Base-by-base conservation (phyloP, 2,329 filamentous ascomycete genomes). In the Colletotrichum aenigma region DNA sequence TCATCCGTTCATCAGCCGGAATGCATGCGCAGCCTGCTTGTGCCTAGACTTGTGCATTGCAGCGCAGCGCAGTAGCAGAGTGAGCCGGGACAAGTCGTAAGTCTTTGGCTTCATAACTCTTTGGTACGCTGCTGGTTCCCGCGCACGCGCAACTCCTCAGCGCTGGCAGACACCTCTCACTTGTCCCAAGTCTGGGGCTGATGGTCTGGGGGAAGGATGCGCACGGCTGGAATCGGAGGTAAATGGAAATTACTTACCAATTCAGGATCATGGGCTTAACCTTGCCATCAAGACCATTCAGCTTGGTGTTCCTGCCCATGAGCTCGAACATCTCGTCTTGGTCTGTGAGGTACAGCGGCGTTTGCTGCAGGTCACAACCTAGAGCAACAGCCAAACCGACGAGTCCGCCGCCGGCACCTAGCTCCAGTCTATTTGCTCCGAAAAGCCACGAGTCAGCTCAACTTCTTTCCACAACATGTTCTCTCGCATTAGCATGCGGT, bases 361-460 rank as follows among this genome's bases (percentile, higher is more conserved):
- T 79, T 43, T 76, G 88, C 71, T 79, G 83, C 89, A 92, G 62
- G 55, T 71, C 67, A 67, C 75, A 77, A 30, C 89, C 91, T 36
- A 88, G 85, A 34, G 91, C 91, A 36, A 93, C 88, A 15, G 89
- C 91, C 75, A 94, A 86, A 66, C 92, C 96, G 66, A 98, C 95
- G 66, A 98, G 90, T 24, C 97, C 97, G 71, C 96, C 95, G 74
- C 97, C 97, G 75, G 96, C 95, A 72, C 97, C 97, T 56, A 99
- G 89, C 86, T 98, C 97, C 81, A 98, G 88, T 86, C 95, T 98
- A 81, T 76, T 74, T 61, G 67, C 60, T 43, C 66, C 74, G 71
- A 74, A 70, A 30, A 70, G 28, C 30, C 55, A 70, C 38, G 60
- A 64, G 66, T 76, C 74, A 76, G 74, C 71, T 56, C 18, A 32